Conservation (phyloP, 2,329 filamentous ascomycete genomes). For the Aspergillus latus region DNA sequence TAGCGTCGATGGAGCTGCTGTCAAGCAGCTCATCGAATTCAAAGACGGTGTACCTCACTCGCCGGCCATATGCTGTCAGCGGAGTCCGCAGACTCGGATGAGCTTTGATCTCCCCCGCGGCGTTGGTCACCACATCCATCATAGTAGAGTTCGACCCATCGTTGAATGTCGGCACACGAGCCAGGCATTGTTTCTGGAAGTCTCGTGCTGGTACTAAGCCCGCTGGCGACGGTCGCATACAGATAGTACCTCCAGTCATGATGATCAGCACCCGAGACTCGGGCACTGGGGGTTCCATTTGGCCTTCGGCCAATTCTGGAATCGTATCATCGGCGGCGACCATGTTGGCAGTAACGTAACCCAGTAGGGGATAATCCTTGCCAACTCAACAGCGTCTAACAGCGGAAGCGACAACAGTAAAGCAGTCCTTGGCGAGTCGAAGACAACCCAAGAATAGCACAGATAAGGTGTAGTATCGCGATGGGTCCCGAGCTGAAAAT, state of each 20-base stretch:
- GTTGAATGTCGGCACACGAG: conserved; percentile 80
- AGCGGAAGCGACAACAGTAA: not conserved
- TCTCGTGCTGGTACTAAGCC: conserved; percentile 77
- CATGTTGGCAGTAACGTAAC: conserved; percentile 21
- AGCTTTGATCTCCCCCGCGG: conserved; percentile 47
- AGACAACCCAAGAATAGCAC: not conserved
- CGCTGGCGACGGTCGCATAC: conserved; percentile 79
- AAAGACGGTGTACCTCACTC: conserved; percentile 78
- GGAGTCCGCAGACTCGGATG: conserved; percentile 77
- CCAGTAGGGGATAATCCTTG: not conserved
- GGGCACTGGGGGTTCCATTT: conserved; percentile 43
- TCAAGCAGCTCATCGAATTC: conserved; percentile 85
- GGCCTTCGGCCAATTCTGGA: conserved; percentile 25
- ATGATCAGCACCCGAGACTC: conserved; percentile 85
- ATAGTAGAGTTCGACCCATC: conserved; percentile 63
- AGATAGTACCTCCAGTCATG: conserved; percentile 80
- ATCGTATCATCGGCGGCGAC: conserved; percentile 19
- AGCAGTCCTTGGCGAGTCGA: not conserved
- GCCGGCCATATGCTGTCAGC: conserved; percentile 73
- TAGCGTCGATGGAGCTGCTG: conserved; percentile 83
- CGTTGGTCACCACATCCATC: conserved; percentile 57
- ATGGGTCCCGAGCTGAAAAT: conserved; percentile 9
- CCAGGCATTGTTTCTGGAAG: conserved; percentile 80
- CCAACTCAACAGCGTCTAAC: not conserved
- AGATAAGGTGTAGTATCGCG: not conserved